phyloP scores from a whole-genome alignment of 345 rosid genomes.

The Rhodamnia rubescens region DNA sequence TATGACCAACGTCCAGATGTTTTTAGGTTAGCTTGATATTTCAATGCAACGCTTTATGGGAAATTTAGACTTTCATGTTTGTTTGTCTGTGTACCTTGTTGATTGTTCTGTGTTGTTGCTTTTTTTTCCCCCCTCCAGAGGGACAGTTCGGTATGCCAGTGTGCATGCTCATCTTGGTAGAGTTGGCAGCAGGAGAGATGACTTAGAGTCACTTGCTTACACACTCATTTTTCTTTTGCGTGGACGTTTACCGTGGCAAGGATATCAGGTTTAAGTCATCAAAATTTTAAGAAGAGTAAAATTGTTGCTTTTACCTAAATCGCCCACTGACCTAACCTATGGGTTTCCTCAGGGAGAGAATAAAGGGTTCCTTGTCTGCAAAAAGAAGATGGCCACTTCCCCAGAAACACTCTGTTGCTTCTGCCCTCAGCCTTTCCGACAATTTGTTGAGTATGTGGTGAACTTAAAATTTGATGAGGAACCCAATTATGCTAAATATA shows the following conservation, averaged over 20 bases:
- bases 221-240: conserved; percentile 96
- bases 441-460: conserved; percentile 85
- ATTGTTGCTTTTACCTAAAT: not conserved
- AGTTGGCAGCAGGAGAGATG: conserved; percentile 95
- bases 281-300: not conserved
- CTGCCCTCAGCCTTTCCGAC: conserved; percentile 82
- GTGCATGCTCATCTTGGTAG: conserved; percentile 98
- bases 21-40: conserved; percentile 43
- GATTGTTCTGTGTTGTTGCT: not conserved
- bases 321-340: not conserved
- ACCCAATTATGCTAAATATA: conserved; percentile 84
- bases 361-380: conserved; percentile 92
- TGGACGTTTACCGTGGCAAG: conserved; percentile 97
- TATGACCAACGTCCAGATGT: conserved; percentile 99
- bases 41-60: not conserved
- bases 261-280: conserved; percentile 60
- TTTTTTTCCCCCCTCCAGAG: conserved; percentile 36
- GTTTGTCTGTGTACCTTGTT: not conserved
- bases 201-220: conserved; percentile 94
- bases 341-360: conserved; percentile 71
- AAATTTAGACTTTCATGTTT: not conserved
- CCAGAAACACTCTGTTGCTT: conserved; percentile 85
- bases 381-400: conserved; percentile 97
- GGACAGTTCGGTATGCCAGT: conserved; percentile 96
- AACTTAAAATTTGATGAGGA: conserved; percentile 96